Conservation (phyloP, 2,329 filamentous ascomycete species). For the Colletotrichum aenigma region DNA sequence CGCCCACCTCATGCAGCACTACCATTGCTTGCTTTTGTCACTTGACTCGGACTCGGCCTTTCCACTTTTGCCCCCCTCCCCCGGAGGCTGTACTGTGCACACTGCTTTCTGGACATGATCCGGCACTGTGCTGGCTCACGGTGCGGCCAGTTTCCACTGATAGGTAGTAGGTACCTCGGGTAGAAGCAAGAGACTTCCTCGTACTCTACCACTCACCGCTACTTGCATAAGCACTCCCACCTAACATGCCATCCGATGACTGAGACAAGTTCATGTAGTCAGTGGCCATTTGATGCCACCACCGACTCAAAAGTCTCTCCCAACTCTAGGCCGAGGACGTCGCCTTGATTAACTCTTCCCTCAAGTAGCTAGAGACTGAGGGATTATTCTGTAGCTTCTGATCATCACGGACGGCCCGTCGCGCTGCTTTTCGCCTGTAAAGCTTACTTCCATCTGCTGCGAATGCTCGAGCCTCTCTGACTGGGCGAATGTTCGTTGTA, state of each 20-base stretch:
- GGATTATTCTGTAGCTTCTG: neutral
- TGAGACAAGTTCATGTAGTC: neutral
- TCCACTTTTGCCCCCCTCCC: neutral
- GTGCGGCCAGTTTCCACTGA: neutral
- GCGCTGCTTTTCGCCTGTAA: neutral
- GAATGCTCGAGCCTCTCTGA: constrained; percentile 7
- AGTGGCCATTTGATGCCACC: neutral
- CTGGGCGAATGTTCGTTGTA: neutral
- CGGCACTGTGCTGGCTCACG: neutral
- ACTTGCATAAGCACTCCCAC: constrained; percentile 3
- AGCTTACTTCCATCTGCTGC: neutral
- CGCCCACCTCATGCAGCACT: neutral
- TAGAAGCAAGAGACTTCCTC: neutral
- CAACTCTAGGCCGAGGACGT: neutral
- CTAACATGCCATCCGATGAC: neutral
- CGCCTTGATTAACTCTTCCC: neutral
- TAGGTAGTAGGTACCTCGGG: neutral
- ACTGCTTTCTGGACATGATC: neutral
- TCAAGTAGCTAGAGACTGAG: neutral
- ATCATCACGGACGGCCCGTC: neutral
- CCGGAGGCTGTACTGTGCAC: neutral
- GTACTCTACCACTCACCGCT: neutral
- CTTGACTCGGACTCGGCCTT: neutral
- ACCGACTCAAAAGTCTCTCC: neutral
- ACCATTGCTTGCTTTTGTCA: neutral